These are phyloP conservation scores for Saccharomycopsis sp. DNA, from an alignment of 805 yeast genomes.

Conservation along the genomic window DNA sequence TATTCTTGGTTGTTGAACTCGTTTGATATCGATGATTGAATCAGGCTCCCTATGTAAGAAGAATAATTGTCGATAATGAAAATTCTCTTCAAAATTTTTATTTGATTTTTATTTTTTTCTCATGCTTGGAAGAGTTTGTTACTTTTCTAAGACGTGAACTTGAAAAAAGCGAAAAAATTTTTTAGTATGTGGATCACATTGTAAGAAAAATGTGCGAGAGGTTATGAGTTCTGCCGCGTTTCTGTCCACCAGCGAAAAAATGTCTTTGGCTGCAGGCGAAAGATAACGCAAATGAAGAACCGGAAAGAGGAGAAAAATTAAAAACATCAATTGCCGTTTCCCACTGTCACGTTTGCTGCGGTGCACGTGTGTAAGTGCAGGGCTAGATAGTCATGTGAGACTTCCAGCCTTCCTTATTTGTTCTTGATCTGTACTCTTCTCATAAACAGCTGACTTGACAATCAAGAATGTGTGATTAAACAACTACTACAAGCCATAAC, in stretches of 20 bases:
- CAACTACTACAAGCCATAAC: no score
- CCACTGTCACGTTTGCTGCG: not conserved
- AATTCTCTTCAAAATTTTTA: not conserved
- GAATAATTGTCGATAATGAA: not conserved
- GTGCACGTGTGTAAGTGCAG: not conserved
- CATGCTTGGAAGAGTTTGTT: not conserved
- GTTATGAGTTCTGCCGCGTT: not conserved
- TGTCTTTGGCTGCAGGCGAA: not conserved
- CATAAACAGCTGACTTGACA: no score
- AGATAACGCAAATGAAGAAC: not conserved
- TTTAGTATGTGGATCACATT: not conserved
- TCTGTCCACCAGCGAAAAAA: not conserved
- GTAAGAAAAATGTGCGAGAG: not conserved
- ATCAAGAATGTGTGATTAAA: no score
- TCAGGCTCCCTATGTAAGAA: not conserved
- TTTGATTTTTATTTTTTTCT: not conserved
- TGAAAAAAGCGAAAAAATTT: not conserved
- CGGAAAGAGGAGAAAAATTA: not conserved
- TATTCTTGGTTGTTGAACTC: conserved; percentile 7
- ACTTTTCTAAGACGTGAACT: no score
- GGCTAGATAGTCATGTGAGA: not conserved
- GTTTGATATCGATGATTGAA: not conserved
- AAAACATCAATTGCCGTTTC: not conserved
- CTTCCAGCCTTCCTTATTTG: no score
- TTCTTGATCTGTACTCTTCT: no score